phyloP scores from a whole-genome alignment of 164 flowering plant species.

The Chimonanthus salicifolius region DNA sequence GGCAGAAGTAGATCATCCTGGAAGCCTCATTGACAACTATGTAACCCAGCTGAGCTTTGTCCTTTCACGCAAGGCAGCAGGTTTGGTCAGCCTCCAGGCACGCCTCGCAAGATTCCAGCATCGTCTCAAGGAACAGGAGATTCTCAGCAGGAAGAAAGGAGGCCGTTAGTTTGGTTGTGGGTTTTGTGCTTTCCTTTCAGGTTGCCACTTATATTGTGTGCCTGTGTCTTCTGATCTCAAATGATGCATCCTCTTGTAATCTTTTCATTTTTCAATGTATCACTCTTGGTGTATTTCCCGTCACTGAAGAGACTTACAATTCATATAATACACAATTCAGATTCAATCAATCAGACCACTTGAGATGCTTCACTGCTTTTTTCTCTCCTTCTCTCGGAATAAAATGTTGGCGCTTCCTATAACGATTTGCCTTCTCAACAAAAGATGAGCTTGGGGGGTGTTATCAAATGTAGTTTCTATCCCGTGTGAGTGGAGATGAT shows the following conservation, averaged over 20 bases:
- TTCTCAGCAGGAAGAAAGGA: conserved; percentile 78
- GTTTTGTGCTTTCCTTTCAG: background rate
- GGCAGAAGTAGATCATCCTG: conserved; percentile 96
- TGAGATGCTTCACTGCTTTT: background rate
- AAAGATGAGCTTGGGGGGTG: too few species aligned
- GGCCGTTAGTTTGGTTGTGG: conserved; percentile 36
- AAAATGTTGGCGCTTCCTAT: background rate
- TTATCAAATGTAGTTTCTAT: too few species aligned
- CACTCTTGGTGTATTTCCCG: background rate
- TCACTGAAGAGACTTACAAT: background rate
- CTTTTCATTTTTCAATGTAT: background rate
- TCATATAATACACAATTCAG: background rate
- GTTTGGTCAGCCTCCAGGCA: conserved; percentile 90
- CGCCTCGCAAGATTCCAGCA: conserved; percentile 95
- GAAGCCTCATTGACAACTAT: conserved; percentile 91
- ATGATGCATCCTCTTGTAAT: background rate
- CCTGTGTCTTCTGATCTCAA: background rate
- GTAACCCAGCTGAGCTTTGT: conserved; percentile 87
- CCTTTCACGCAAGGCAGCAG: conserved; percentile 91
- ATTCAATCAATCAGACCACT: background rate
- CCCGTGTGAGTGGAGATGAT: too few species aligned
- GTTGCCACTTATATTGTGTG: too few species aligned
- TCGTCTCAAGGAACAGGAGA: conserved; percentile 90
- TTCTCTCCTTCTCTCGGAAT: background rate
- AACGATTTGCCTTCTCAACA: too few species aligned